Conservation (phyloP, 352 stramenopile species). For the Pythium rhizo-oryzae region DNA sequence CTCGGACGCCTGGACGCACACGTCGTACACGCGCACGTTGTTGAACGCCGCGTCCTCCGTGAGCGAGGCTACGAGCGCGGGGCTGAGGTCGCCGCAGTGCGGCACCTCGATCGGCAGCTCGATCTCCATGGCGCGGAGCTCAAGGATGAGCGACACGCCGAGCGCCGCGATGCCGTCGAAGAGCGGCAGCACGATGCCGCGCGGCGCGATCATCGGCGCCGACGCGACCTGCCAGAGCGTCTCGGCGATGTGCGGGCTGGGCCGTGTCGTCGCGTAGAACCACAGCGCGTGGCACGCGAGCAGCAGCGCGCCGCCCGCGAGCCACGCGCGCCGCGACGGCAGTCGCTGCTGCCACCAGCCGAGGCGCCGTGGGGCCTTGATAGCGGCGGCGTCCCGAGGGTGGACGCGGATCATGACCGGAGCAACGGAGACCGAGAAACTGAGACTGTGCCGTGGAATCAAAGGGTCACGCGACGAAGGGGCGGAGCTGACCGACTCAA, state of each 20-base stretch:
- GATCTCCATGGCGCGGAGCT: slow-evolving; percentile 49
- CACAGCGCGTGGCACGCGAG: slow-evolving; percentile 24
- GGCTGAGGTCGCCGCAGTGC: slow-evolving; percentile 61
- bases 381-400: too few species aligned
- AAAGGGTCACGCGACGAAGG: too few species aligned
- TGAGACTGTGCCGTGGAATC: too few species aligned
- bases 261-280: slow-evolving; percentile 1
- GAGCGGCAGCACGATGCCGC: slow-evolving; percentile 60
- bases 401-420: too few species aligned
- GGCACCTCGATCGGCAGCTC: slow-evolving; percentile 63
- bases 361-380: too few species aligned
- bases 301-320: slow-evolving; percentile 13
- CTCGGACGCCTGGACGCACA: slow-evolving; percentile 40
- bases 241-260: slow-evolving; percentile 13
- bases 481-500: too few species aligned
- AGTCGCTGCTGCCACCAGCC: not conserved
- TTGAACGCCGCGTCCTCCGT: not conserved
- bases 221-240: slow-evolving; percentile 17
- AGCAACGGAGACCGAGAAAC: too few species aligned
- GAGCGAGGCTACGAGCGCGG: too few species aligned
- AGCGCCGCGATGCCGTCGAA: slow-evolving; percentile 60
- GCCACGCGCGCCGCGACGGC: slow-evolving; percentile 13
- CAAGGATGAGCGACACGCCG: slow-evolving; percentile 58
- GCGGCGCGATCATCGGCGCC: slow-evolving; percentile 35
- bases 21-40: slow-evolving; percentile 61